Evolutionary conservation across 139 green algal species (phyloP), one percentile per base, ranked within the genome.

Genomic region (Pleodorina starrii): DNA sequence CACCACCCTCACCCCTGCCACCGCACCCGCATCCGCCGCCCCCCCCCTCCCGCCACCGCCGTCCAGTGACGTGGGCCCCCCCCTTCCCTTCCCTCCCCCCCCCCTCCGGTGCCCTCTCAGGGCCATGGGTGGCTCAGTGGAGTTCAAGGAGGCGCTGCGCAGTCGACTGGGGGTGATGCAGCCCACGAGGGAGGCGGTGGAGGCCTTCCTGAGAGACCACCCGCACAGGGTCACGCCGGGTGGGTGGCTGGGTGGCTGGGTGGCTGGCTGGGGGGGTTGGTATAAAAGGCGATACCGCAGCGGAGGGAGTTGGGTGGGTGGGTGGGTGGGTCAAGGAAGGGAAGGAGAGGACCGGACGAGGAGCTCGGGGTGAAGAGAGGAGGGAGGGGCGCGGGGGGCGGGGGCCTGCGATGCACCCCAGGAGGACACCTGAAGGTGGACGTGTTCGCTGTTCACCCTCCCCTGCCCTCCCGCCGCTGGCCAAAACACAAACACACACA

Each of bases 51-150:
- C n/a, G n/a, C n/a, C n/a, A n/a, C n/a, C n/a, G n/a, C n/a, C n/a
- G n/a, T n/a, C n/a, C n/a, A n/a, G n/a, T n/a, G n/a, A n/a, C n/a
- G n/a, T n/a, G n/a, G n/a, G n/a, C n/a, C n/a, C n/a, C 5, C 11
- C 72, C 42, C 72, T 59, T 12, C 85, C 54, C 27, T 21, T 80
- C 40, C 40, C 42, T 80, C 72, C 11, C 32, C 69, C 1, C 35
- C 11, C 19, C 19, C 3, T 46, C 40, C 72, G 7, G 35, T 46
- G 5, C 38, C 6, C 35, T 29, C 35, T 46, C 91, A 97, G 95
- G 90, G 98, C 98, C 38, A 99, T 99, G 98, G 95, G 94, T 12
- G 98, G 98, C 25, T 91, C 75, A 0, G 94, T 99, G 38, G 87
- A 91, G 29, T 99, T 99, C 86, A 92, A 98, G 90, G 96, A 98